phyloP scores from a whole-genome alignment of 164 flowering plant species.

The Chloranthus sessilifolius region DNA sequence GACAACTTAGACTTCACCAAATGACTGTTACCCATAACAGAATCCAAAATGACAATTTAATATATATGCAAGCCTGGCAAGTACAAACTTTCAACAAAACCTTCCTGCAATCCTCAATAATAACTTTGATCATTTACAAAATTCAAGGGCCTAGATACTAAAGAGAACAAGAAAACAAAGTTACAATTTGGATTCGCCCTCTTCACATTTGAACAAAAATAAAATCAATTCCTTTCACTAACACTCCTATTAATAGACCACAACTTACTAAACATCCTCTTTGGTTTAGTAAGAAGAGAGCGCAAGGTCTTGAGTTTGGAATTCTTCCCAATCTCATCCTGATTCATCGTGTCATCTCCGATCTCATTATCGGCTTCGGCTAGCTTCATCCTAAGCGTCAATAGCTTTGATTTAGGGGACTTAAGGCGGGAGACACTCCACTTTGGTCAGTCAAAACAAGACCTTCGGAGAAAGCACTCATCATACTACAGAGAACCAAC shows the following conservation, averaged over 20 bases:
- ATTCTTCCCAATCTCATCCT: conserved; percentile 29
- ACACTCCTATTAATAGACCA: conserved; percentile 62
- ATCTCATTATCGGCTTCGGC: conserved; percentile 61
- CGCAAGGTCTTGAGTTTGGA: conserved; percentile 52
- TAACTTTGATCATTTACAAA: too few species aligned
- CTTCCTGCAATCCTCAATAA: too few species aligned
- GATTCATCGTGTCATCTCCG: conserved; percentile 32
- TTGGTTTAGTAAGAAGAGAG: conserved; percentile 61
- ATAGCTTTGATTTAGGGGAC: conserved; percentile 55
- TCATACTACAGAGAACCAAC: conserved; percentile 73
- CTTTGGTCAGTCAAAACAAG: conserved; percentile 68
- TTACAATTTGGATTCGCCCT: too few species aligned
- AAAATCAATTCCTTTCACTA: conserved; percentile 56
- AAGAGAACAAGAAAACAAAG: too few species aligned
- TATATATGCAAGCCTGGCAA: too few species aligned
- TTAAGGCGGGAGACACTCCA: conserved; percentile 75
- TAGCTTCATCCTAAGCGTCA: conserved; percentile 70
- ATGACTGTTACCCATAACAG: too few species aligned
- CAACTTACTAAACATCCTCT: conserved; percentile 75
- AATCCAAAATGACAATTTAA: too few species aligned
- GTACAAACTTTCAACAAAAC: too few species aligned
- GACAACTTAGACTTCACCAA: too few species aligned
- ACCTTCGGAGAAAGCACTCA: conserved; percentile 97
- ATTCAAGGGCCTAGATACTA: too few species aligned
- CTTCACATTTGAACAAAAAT: too few species aligned